Evolutionary conservation across 2,329 filamentous ascomycete species (phyloP).

Genomic region (Diaporthe sp.): DNA sequence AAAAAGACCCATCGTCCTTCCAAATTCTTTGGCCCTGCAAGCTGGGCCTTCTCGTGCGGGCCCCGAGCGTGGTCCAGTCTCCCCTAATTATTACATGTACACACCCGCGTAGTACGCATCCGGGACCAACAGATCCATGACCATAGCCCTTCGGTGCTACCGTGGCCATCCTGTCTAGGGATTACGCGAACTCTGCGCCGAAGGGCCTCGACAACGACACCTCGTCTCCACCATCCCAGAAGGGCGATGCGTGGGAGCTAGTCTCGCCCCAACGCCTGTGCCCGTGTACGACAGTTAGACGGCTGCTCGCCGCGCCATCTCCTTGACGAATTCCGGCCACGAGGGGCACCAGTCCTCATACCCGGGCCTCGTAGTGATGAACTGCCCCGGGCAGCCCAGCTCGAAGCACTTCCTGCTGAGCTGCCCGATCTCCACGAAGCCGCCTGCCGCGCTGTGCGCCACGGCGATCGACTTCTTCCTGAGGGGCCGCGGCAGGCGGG

Average conservation of each 20-base stretch:
- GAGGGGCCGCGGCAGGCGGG: conserved; percentile 37
- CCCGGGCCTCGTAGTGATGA: conserved; percentile 40
- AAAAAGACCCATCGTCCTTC: background rate
- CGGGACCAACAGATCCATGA: background rate
- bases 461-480: conserved; percentile 39
- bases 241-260: background rate
- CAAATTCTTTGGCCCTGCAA: background rate
- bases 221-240: background rate
- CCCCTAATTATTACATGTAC: background rate
- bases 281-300: conserved; percentile 2
- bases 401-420: conserved; percentile 37
- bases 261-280: background rate
- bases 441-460: conserved; percentile 39
- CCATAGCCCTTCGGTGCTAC: background rate
- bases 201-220: background rate
- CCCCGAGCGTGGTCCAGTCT: background rate
- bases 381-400: conserved; percentile 41
- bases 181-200: background rate
- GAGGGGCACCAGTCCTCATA: conserved; percentile 42
- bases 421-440: conserved; percentile 26
- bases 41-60: background rate
- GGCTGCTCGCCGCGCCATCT: conserved; percentile 33
- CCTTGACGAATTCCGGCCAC: conserved; percentile 41
- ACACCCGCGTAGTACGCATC: background rate
- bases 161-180: background rate